Base-by-base conservation (phyloP, 2,329 filamentous ascomycete species). In the Talaromyces sp. region DNA sequence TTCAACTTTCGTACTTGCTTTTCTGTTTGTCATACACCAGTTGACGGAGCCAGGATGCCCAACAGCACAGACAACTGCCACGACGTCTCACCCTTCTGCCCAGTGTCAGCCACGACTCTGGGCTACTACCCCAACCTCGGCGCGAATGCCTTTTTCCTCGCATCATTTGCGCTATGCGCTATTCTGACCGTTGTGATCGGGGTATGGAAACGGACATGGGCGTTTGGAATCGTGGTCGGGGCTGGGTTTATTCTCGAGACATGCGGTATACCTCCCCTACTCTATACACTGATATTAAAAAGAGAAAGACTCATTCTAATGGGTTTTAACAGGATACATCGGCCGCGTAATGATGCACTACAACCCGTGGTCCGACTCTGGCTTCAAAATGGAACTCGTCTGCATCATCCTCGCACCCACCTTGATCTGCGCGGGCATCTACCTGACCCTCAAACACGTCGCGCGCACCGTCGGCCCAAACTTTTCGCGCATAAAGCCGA, bases 391-490 rank as follows among this genome's bases (percentile, higher is more conserved):
- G 69, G 81, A 76, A 57, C 78, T 69, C 32, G 62, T 63, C 58
- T 67, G 65, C 35, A 60, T 69, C 38, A 69, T 64, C 31, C 63
- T 69, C 24, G 68, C 65, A 8, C 68, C 68, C 3, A 67, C 85
- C 31, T 79, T 88, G 61, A 77, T 87, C 72, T 85, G 84, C 72
- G 83, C 85, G 64, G 81, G 79, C 68, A 82, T 88, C 71, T 88
- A 88, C 75, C 80, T 88, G 27, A 86, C 83, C 3, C 81, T 88
- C 62, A 85, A 86, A 71, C 84, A 86, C 76, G 71, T 84, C 64
- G 78, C 83, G 60, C 68, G 79, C 41, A 74, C 77, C 53, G 83
- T 82, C 60, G 82, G 82, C 26, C 64, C 69, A 10, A 64, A 72
- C 24, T 70, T 75, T 56, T 78, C 76, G n/a, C 70, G 74, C 51